A percentile compares a stretch with the other conserved stretches of the same genome.
Conservation (phyloP, 148 eudicot species). For the Rhododendron williamsianum region DNA sequence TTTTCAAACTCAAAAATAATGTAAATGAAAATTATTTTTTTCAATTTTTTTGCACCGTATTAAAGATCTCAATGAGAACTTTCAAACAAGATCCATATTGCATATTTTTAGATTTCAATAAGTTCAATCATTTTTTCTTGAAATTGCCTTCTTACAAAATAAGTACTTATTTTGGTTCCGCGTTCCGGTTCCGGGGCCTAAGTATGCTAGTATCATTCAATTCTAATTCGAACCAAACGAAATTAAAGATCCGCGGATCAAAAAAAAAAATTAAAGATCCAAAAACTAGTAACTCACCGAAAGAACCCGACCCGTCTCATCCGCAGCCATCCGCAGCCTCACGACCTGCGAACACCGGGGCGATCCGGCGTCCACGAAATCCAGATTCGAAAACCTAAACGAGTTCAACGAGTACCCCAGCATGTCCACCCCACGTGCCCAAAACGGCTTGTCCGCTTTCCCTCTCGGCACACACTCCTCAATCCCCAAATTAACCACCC, state of each 20-base stretch:
- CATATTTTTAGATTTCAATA: no score
- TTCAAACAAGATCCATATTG: no score
- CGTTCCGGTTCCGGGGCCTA: no score
- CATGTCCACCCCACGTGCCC: constrained; percentile 81
- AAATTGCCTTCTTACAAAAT: no score
- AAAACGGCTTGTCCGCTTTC: constrained; percentile 60
- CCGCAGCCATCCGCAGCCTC: constrained; percentile 36
- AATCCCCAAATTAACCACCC: constrained; percentile 41
- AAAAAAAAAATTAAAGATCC: background rate
- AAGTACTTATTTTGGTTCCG: no score
- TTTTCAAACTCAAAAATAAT: no score
- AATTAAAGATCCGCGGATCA: background rate
- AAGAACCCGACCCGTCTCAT: constrained; percentile 45
- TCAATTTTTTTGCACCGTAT: no score
- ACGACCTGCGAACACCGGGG: constrained; percentile 38
- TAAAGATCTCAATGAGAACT: no score
- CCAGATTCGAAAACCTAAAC: constrained; percentile 48
- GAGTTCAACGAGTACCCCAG: constrained; percentile 80
- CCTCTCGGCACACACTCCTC: constrained; percentile 65
- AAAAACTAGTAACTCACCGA: constrained; percentile 28
- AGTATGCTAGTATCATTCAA: background rate
- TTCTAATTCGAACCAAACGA: background rate
- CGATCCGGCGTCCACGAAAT: constrained; percentile 33
- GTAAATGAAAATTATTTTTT: no score
- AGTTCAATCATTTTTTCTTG: no score